Evolutionary conservation across 2,329 filamentous ascomycete genomes (phyloP), one percentile per base, ranked within the genome.

Genomic region (Ophiostoma perfectum): DNA sequence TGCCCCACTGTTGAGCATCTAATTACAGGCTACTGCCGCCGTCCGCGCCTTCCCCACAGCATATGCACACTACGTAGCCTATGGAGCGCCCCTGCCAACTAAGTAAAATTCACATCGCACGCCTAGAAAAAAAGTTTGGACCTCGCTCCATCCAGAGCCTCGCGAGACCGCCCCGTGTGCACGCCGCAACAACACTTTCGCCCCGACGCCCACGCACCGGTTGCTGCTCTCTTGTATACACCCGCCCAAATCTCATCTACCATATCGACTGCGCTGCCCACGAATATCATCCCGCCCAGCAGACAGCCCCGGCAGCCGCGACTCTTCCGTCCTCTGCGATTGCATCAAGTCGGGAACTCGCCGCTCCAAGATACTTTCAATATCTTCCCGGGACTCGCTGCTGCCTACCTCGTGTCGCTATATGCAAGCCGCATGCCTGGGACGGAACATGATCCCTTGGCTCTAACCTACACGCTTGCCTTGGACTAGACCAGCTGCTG

Each of bases 1-100:
- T 27, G 27, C 27, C 27, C 27, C 27, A 49, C 45, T 49, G 45
- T 49, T 14, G 12, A 11, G 5, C 27, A 62, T n/a, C 11, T 16
- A n/a, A 47, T 47, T 47, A 47, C 45, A 47, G 52, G 52, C 52
- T 58, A 58, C 52, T 58, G 52, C 52, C 18, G 52, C 49, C 49
- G 7, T 11, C 58, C 58, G 58, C 58, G 58, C 58, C 58, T 41
- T 60, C 55, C 55, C 55, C 55, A 60, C 52, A 58, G 18, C 58
- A 62, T 62, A 52, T 52, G 47, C 47, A 52, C 42, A 45, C 42
- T 8, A 12, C 42, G 14, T 8, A 8, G 42, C 47, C 47, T 18
- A 52, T 12, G n/a, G 18, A 45, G 42, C 58, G 58, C 36, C 58
- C 27, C 58, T 27, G 27, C 16, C 49, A 3, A 55, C 16, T 5